These are phyloP conservation scores for Cephaloascus fragrans DNA, from an alignment of 805 yeast genomes.

Conservation along the genomic window DNA sequence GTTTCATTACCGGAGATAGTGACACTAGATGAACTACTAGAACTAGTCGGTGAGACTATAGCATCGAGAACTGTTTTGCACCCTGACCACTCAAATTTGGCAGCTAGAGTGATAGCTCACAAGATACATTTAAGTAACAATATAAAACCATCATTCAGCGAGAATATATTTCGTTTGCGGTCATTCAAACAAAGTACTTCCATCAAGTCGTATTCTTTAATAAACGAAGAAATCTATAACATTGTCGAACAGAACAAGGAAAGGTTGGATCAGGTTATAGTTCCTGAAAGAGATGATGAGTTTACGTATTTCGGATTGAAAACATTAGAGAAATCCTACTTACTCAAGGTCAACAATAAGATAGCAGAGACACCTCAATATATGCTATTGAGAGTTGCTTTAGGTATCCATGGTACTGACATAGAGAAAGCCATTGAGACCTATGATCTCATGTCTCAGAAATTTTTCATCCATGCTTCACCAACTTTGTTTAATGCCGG, in stretches of 20 bases:
- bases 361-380: conserved; percentile 58
- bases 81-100: conserved; percentile 38
- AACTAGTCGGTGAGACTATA: conserved; percentile 33
- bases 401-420: conserved; percentile 51
- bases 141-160: conserved; percentile 31
- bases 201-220: conserved; percentile 32
- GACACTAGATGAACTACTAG: neutral
- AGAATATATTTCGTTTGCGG: conserved; percentile 25
- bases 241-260: conserved; percentile 26
- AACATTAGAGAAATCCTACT: conserved; percentile 50
- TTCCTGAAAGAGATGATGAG: conserved; percentile 39
- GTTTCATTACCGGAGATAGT: neutral
- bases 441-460: conserved; percentile 49
- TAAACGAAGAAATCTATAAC: conserved; percentile 28
- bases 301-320: conserved; percentile 54
- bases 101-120: conserved; percentile 37
- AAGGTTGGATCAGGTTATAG: conserved; percentile 35
- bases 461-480: conserved; percentile 51
- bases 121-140: conserved; percentile 33
- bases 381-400: conserved; percentile 50
- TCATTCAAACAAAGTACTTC: conserved; percentile 34
- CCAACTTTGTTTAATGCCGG: conserved; percentile 57
- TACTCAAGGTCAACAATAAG: conserved; percentile 42
- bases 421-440: conserved; percentile 43
- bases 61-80: conserved; percentile 40